Conservation (phyloP, 1,139 yeast species). For the Protomyces inouyei region DNA sequence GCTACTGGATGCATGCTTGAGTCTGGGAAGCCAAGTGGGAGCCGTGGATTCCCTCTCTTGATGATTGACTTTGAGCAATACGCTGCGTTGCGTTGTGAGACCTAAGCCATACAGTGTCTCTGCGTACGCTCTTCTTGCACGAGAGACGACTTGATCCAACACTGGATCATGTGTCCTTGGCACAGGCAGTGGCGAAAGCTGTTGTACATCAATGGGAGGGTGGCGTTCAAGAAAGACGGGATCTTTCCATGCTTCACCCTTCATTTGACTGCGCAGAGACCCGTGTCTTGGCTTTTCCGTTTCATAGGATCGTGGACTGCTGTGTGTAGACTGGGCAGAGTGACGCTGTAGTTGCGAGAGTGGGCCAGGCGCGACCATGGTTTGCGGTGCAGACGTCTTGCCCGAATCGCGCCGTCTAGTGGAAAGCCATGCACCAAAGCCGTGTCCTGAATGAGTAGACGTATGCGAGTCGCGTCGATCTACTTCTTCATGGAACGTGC, state of each 20-base stretch:
- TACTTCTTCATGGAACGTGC: background rate
- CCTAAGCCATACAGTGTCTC: background rate
- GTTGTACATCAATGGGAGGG: background rate
- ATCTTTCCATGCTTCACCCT: background rate
- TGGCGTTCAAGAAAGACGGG: background rate
- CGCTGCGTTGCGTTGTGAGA: background rate
- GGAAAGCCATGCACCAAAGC: background rate
- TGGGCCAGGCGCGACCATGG: background rate
- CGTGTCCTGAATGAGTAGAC: background rate
- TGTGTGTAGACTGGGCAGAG: background rate
- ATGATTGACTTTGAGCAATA: background rate
- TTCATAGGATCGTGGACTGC: background rate
- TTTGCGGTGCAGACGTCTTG: background rate
- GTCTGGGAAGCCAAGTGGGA: background rate
- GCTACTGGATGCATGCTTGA: background rate
- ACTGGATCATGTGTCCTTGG: background rate
- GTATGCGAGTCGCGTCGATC: background rate
- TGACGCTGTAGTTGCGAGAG: background rate
- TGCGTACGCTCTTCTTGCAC: background rate
- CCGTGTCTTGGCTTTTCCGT: background rate
- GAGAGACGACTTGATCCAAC: background rate
- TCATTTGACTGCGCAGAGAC: background rate
- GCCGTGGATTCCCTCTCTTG: background rate
- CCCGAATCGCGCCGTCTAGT: background rate
- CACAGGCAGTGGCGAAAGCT: background rate